Evolutionary conservation across 495 filamentous ascomycete genomes (phyloP).

Genomic region (Hypoxylon intermedium): DNA sequence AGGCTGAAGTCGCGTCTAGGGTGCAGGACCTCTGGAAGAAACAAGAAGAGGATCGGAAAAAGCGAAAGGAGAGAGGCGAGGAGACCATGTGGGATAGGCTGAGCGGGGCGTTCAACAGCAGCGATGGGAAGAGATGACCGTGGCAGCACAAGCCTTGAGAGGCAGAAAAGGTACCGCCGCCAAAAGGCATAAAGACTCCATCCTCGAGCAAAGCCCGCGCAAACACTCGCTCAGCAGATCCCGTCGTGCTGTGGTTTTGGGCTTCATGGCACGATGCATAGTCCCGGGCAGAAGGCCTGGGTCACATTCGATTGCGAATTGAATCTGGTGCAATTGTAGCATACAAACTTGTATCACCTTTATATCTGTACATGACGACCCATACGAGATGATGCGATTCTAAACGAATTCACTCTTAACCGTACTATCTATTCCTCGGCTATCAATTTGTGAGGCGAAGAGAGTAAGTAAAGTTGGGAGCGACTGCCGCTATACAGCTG

Average conservation of each 20-base stretch:
- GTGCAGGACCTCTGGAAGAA: slow-evolving; percentile 62
- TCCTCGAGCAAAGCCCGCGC: no score
- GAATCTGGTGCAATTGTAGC: not conserved
- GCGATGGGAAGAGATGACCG: slow-evolving; percentile 20
- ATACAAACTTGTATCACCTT: slow-evolving; percentile 3
- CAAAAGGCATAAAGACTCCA: not conserved
- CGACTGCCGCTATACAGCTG: no score
- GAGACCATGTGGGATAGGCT: slow-evolving; percentile 60
- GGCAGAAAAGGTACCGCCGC: not conserved
- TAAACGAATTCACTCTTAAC: not conserved
- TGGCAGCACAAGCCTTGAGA: no score
- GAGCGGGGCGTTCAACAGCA: slow-evolving; percentile 27
- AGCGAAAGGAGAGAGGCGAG: slow-evolving; percentile 65
- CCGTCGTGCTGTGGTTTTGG: no score
- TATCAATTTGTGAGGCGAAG: no score
- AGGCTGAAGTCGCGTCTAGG: slow-evolving; percentile 61
- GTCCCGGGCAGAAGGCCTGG: no score
- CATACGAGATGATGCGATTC: not conserved
- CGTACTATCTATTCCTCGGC: no score
- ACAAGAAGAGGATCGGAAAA: slow-evolving; percentile 63
- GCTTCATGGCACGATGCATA: no score
- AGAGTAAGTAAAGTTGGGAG: no score
- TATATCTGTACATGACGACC: not conserved
- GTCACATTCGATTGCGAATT: not conserved
- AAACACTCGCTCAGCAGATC: no score